A percentile compares a stretch with the other conserved stretches of the same genome.
These are phyloP conservation scores for Euphorbia corollata DNA, from an alignment of 441 rosid genomes.

Conservation along the genomic window DNA sequence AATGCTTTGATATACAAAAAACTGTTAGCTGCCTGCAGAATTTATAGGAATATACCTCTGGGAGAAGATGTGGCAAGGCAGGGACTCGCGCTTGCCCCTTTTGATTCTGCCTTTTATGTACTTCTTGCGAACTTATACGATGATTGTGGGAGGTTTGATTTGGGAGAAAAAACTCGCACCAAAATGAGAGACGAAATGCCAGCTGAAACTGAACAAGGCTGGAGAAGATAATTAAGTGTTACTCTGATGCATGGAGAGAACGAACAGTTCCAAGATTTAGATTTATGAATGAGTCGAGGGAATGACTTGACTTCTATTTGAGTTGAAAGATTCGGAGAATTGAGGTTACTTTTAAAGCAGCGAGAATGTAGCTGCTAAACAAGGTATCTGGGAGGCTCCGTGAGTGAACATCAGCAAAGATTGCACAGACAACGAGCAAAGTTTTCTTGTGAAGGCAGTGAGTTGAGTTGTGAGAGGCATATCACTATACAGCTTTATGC, in stretches of 20 bases:
- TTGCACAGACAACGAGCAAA: not conserved
- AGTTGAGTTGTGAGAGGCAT: too few relatives aligned
- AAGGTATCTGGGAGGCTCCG: not conserved
- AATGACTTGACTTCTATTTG: conserved; percentile 18
- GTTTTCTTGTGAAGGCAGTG: not conserved
- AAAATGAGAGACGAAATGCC: conserved; percentile 28
- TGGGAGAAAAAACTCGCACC: conserved; percentile 32
- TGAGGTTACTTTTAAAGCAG: not conserved
- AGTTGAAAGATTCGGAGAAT: conserved; percentile 22
- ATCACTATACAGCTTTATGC: too few relatives aligned
- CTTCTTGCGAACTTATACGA: conserved; percentile 47
- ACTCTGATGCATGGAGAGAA: conserved; percentile 27
- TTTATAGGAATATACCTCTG: conserved; percentile 38
- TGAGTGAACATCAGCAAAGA: not conserved
- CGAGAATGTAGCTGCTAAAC: not conserved
- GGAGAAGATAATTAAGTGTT: conserved; percentile 24
- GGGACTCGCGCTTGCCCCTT: conserved; percentile 46
- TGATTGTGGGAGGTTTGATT: conserved; percentile 29
- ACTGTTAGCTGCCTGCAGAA: conserved; percentile 25
- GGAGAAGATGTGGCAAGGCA: conserved; percentile 63
- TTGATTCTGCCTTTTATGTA: conserved; percentile 41
- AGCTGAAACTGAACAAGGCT: not conserved
- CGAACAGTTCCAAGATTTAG: conserved; percentile 20
- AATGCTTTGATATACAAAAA: conserved; percentile 23
- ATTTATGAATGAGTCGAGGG: conserved; percentile 18